These are phyloP conservation scores for Xerocomus nothofagi DNA, from an alignment of 1,284 basidiomycete genomes.

Conservation along the genomic window DNA sequence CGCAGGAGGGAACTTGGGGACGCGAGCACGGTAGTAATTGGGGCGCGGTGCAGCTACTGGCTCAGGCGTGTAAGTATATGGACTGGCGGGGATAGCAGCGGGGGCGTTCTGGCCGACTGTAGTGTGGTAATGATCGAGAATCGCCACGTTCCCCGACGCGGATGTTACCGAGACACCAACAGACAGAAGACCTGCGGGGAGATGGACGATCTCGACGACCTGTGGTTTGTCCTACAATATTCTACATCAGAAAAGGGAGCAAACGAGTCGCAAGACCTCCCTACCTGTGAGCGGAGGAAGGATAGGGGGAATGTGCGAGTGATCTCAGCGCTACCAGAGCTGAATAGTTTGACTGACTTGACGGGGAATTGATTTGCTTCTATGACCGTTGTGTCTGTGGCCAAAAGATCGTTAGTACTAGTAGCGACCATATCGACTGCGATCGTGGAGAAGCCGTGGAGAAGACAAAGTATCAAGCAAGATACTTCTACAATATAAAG, in stretches of 20 bases:
- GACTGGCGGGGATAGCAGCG: too few species aligned
- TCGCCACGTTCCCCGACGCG: constrained; percentile 8
- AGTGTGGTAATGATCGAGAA: constrained; percentile 20
- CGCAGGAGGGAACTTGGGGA: too few species aligned
- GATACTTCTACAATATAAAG: not conserved
- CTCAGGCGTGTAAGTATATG: too few species aligned
- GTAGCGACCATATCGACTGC: constrained; percentile 7
- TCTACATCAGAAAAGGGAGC: not conserved
- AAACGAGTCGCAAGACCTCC: not conserved
- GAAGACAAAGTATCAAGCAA: not conserved
- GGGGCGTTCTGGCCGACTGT: too few species aligned
- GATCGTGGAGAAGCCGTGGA: not conserved
- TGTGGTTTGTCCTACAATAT: constrained; percentile 15
- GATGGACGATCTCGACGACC: constrained; percentile 20
- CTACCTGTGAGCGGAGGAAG: constrained; percentile 14
- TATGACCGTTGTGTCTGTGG: constrained; percentile 13
- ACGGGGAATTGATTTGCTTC: constrained; percentile 20
- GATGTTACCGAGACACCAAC: constrained; percentile 17
- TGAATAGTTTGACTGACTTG: constrained; percentile 26
- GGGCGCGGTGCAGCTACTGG: too few species aligned
- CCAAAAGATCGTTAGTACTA: not conserved
- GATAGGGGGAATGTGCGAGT: constrained; percentile 24
- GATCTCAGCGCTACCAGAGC: constrained; percentile 16
- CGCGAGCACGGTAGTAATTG: too few species aligned
- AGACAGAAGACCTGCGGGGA: constrained; percentile 8